These are phyloP conservation scores for Penicillium sp. DNA, from an alignment of 2,329 filamentous ascomycete genomes.

Conservation along the genomic window DNA sequence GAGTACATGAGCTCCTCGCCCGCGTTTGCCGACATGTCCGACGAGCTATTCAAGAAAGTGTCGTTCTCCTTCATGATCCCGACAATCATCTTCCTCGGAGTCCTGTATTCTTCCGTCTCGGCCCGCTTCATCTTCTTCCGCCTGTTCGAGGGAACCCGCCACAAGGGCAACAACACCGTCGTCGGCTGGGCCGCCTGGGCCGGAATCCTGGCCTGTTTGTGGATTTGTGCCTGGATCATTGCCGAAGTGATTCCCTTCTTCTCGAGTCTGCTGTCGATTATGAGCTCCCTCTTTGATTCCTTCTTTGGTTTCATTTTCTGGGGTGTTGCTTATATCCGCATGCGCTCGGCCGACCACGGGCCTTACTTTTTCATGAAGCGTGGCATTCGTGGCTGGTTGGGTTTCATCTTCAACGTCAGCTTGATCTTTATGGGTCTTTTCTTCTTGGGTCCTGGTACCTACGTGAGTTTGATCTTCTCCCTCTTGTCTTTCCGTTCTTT, in stretches of 20 bases:
- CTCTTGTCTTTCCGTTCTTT: not conserved
- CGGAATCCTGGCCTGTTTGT: slow-evolving; percentile 62
- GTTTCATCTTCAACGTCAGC: slow-evolving; percentile 61
- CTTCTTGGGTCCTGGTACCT: slow-evolving; percentile 79
- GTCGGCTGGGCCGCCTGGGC: slow-evolving; percentile 79
- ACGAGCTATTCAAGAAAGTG: slow-evolving; percentile 76
- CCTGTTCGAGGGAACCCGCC: slow-evolving; percentile 73
- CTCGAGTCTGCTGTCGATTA: slow-evolving; percentile 61
- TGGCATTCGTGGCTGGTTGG: slow-evolving; percentile 45
- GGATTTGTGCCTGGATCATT: slow-evolving; percentile 89
- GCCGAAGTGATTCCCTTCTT: slow-evolving; percentile 94
- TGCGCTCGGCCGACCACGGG: slow-evolving; percentile 43
- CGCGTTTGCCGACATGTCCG: slow-evolving; percentile 78
- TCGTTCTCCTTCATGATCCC: slow-evolving; percentile 95
- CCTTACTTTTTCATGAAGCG: slow-evolving; percentile 41
- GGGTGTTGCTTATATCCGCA: slow-evolving; percentile 47
- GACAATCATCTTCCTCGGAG: slow-evolving; percentile 87
- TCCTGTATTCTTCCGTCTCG: slow-evolving; percentile 85
- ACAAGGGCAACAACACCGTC: slow-evolving; percentile 77
- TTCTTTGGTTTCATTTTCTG: slow-evolving; percentile 84
- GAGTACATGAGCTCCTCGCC: slow-evolving; percentile 79
- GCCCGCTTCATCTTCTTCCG: slow-evolving; percentile 91
- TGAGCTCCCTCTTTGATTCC: slow-evolving; percentile 78
- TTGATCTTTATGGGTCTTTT: slow-evolving; percentile 75
- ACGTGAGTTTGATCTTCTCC: slow-evolving; percentile 46